These are phyloP conservation scores for Pseudozyma thailandica DNA, from an alignment of 1,284 basidiomycete genomes.

Conservation along the genomic window DNA sequence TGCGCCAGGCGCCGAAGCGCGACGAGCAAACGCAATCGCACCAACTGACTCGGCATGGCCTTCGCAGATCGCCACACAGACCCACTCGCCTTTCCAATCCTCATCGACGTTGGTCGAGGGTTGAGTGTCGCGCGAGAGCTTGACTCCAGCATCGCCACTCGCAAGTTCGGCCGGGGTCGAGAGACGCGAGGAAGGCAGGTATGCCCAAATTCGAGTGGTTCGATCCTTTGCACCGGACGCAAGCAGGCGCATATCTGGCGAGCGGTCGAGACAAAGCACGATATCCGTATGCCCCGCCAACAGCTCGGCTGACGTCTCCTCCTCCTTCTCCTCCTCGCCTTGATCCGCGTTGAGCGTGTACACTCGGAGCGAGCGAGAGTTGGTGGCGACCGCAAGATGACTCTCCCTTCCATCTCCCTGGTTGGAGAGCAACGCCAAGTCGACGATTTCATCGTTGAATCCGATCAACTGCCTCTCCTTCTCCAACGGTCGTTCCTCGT, in stretches of 20 bases:
- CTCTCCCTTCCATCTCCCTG: conserved; percentile 71
- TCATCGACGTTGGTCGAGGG: background rate
- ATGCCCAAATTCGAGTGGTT: conserved; percentile 83
- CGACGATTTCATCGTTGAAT: conserved; percentile 98
- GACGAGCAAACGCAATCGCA: conserved; percentile 77
- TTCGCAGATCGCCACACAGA: conserved; percentile 85
- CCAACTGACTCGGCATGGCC: conserved; percentile 96
- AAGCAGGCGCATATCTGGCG: conserved; percentile 77
- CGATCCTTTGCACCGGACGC: conserved; percentile 93
- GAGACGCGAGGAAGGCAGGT: conserved; percentile 60
- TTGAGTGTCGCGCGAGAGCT: conserved; percentile 2
- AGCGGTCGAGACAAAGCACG: conserved; percentile 83
- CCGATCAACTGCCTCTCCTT: conserved; percentile 80
- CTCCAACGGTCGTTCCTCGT: conserved; percentile 73
- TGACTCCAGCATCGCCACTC: conserved; percentile 15
- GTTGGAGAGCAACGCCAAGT: conserved; percentile 72
- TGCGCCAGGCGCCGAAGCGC: conserved; percentile 15
- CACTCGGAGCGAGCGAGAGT: conserved; percentile 88
- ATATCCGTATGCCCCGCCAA: conserved; percentile 80
- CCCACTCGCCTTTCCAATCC: conserved; percentile 72
- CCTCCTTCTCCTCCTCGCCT: conserved; percentile 34
- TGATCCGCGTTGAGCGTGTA: conserved; percentile 73
- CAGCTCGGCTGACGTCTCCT: conserved; percentile 53
- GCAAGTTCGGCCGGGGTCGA: background rate
- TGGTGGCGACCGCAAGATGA: conserved; percentile 91